Conservation (phyloP, 139 green algal species). For the Microglena sp. region DNA sequence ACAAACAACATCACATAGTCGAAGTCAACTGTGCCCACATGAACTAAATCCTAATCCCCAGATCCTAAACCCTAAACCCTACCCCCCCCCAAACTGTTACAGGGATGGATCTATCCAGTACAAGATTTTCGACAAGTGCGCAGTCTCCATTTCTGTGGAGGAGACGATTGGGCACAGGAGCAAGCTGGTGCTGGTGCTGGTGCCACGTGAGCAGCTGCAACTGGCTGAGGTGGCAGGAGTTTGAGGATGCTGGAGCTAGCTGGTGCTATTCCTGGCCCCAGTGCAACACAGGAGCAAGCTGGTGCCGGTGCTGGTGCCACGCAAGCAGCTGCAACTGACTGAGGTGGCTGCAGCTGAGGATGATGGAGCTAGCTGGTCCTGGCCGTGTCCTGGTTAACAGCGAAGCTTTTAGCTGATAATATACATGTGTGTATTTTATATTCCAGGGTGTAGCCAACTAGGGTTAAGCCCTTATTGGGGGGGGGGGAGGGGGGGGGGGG, state of each 20-base stretch:
- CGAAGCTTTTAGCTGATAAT: no score
- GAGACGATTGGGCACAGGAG: slow-evolving; percentile 45
- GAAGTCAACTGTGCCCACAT: no score
- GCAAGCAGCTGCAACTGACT: slow-evolving; percentile 26
- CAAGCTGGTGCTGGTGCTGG: slow-evolving; percentile 49
- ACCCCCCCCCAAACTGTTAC: neutral
- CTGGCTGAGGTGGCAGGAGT: slow-evolving; percentile 22
- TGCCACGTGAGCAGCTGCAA: slow-evolving; percentile 33
- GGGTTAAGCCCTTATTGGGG: no score
- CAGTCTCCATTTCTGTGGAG: slow-evolving; percentile 60
- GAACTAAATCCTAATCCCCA: neutral
- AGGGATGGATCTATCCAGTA: slow-evolving; percentile 36
- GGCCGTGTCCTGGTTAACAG: no score
- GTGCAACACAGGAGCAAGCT: slow-evolving; percentile 46
- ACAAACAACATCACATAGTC: no score
- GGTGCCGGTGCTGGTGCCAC: slow-evolving; percentile 44
- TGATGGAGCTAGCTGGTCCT: neutral
- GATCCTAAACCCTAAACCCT: neutral
- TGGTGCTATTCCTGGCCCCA: no score
- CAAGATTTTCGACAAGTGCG: slow-evolving; percentile 65
- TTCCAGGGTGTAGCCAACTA: no score
- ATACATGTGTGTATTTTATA: no score
- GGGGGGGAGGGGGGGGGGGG: no score
- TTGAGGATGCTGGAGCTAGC: neutral
- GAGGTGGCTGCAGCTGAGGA: slow-evolving; percentile 26